phyloP scores from a whole-genome alignment of 345 rosid genomes.

The Arabidopsis suecica region DNA sequence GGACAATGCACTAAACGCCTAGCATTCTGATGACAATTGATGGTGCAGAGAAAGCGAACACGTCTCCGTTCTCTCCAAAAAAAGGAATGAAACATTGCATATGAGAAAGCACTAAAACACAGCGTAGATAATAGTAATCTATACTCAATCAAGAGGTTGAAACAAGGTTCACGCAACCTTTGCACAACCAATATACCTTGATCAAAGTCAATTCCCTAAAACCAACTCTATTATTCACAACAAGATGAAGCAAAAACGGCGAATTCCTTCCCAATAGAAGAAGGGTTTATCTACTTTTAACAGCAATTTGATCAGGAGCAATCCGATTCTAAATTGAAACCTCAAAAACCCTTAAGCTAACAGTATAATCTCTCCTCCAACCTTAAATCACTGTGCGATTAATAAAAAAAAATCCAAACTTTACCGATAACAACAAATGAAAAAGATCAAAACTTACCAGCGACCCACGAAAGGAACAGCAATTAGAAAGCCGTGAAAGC shows the following conservation, averaged over 20 bases:
- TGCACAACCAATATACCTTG: neutral
- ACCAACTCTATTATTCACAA: constrained; percentile 4
- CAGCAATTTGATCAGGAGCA: constrained; percentile 2
- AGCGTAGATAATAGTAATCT: constrained; percentile 5
- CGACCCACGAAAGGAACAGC: constrained; percentile 34
- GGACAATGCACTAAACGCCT: constrained; percentile 21
- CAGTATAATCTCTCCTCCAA: constrained; percentile 10
- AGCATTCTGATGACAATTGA: neutral
- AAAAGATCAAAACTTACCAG: constrained; percentile 43
- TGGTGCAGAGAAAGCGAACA: neutral
- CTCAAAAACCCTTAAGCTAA: constrained; percentile 26
- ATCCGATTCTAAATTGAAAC: constrained; percentile 21
- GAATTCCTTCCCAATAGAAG: neutral
- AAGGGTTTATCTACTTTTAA: constrained; percentile 14
- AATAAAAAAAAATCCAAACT: constrained; percentile 3
- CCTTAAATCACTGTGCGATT: constrained; percentile 9
- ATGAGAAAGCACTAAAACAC: constrained; percentile 19
- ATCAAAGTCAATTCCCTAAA: constrained; percentile 32
- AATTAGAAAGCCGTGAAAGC: constrained; percentile 33
- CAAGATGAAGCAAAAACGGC: neutral
- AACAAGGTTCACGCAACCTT: constrained; percentile 26
- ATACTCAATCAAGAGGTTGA: neutral
- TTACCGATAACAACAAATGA: constrained; percentile 3
- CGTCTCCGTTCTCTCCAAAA: neutral
- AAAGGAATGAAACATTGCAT: neutral